phyloP scores from a whole-genome alignment of 2,329 filamentous ascomycete species.

The Fusarium cyanostomum region DNA sequence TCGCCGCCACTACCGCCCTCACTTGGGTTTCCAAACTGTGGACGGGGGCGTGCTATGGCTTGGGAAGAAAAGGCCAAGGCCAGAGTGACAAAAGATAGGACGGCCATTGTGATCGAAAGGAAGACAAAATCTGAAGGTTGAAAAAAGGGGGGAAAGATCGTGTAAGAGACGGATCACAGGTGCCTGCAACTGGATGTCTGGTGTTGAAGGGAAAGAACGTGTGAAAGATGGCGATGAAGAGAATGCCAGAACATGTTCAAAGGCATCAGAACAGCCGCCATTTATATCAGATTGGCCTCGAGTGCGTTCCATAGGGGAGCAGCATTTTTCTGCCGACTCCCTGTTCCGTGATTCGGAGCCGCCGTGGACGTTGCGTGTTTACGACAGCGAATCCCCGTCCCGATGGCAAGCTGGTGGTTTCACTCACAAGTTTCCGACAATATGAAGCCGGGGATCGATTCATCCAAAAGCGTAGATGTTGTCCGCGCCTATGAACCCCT shows the following conservation, averaged over 20 bases:
- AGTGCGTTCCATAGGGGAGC: conserved; percentile 16
- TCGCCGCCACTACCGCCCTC: conserved; percentile 2
- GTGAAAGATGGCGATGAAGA: conserved; percentile 37
- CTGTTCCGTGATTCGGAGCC: conserved; percentile 18
- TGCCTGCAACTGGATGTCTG: conserved; percentile 43
- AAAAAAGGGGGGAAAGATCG: conserved; percentile 23
- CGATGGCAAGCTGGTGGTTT: conserved; percentile 36
- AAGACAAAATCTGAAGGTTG: conserved; percentile 12
- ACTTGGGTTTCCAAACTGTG: conserved; percentile 14
- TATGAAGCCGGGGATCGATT: conserved; percentile 20
- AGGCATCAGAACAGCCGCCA: conserved; percentile 8
- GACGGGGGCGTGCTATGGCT: conserved; percentile 33
- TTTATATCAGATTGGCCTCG: conserved; percentile 33
- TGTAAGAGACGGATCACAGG: conserved; percentile 40
- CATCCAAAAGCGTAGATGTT: conserved; percentile 2
- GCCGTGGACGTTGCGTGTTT: conserved; percentile 24
- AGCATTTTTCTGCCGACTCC: conserved; percentile 13
- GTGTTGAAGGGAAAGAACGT: conserved; percentile 37
- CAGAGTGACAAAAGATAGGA: conserved; percentile 41
- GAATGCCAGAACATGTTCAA: conserved; percentile 15
- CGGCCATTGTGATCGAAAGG: conserved; percentile 36
- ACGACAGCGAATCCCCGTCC: conserved; percentile 29
- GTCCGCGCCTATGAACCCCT: conserved; percentile 13
- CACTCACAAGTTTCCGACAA: conserved; percentile 32
- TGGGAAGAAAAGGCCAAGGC: conserved; percentile 40